Evolutionary conservation across 2,329 filamentous ascomycete genomes (phyloP).

Genomic region (Paracoccidioides lutzii): DNA sequence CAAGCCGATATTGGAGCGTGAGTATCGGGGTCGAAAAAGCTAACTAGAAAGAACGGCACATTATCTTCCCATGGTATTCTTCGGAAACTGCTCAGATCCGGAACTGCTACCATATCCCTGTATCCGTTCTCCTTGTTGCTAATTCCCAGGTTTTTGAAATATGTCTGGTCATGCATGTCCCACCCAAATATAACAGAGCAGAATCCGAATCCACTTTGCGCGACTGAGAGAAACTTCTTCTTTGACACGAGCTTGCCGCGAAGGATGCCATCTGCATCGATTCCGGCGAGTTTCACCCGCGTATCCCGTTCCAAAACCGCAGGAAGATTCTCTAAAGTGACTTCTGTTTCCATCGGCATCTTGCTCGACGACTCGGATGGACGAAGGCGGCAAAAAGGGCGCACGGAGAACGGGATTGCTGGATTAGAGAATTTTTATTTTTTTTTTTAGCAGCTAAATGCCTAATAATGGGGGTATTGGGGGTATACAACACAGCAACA

Average conservation of each 20-base stretch:
- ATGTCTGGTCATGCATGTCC: slow-evolving; percentile 94
- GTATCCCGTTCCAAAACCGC: slow-evolving; percentile 56
- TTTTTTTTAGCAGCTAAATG: too few relatives aligned
- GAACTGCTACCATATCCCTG: slow-evolving; percentile 67
- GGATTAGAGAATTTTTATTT: too few relatives aligned
- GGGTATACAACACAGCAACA: too few relatives aligned
- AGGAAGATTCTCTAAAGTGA: slow-evolving; percentile 51
- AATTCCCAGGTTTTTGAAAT: slow-evolving; percentile 70
- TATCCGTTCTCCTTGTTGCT: slow-evolving; percentile 89
- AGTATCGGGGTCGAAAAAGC: slow-evolving; percentile 72
- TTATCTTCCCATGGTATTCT: slow-evolving; percentile 85
- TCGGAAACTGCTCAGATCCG: slow-evolving; percentile 64
- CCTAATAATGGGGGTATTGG: too few relatives aligned
- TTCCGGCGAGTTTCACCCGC: slow-evolving; percentile 74
- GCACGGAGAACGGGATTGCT: too few relatives aligned
- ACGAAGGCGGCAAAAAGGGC: not conserved
- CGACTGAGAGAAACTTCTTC: slow-evolving; percentile 79
- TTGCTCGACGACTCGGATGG: not conserved
- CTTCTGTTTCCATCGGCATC: slow-evolving; percentile 2
- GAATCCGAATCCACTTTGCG: slow-evolving; percentile 74
- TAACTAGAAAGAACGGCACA: slow-evolving; percentile 72
- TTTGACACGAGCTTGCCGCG: slow-evolving; percentile 87
- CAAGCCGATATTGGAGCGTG: slow-evolving; percentile 60
- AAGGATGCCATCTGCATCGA: slow-evolving; percentile 76
- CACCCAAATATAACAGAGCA: slow-evolving; percentile 91